Base-by-base conservation (phyloP, 2,329 filamentous ascomycete genomes). In the Xylogone sp. region DNA sequence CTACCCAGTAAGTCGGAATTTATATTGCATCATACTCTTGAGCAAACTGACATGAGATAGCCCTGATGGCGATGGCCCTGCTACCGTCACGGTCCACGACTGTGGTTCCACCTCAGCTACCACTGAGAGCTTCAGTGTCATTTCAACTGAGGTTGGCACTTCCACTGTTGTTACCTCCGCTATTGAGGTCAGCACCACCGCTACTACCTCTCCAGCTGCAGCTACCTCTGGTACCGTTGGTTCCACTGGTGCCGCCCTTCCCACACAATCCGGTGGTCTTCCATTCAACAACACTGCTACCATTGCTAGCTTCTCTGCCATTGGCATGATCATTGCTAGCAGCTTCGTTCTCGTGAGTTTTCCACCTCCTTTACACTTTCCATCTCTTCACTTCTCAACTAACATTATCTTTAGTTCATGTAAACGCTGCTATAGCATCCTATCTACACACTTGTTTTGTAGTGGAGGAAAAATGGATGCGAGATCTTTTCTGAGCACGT, bases 271-370 rank as follows among this genome's bases (percentile, higher is more conserved):
- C 9, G 46, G 61, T 8, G 56, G 53, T 21, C 64, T 59, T 39
- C 56, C 60, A 21, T 59, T 56, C 20, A 62, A 57, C 45, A 62
- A 60, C 53, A 65, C 57, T 46, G 64, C 61, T 45, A 54, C 55
- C 44, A 46, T 62, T 10, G 61, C 64, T 48, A 56, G 59, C 47
- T 59, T 56, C 46, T 64, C 64, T 43, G 64, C 60, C 24, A 46
- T 65, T 43, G 64, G 59, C 52, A 58, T 67, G 56, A 53, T 65
- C 51, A 56, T 65, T 56, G 64, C 62, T 53, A 65, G 61, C 54
- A 64, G 60, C 60, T 56, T 68, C 50, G 64, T 63, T 60, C 63
- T 67, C 43, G 63, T 67, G 60, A 34, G 60, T 58, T 48, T 42
- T 27, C 45, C 46, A 5, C 9, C n/a, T 31, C 7, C 42, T n/a